phyloP scores from a whole-genome alignment of 139 green algal species.

The Haematococcus lacustris region DNA sequence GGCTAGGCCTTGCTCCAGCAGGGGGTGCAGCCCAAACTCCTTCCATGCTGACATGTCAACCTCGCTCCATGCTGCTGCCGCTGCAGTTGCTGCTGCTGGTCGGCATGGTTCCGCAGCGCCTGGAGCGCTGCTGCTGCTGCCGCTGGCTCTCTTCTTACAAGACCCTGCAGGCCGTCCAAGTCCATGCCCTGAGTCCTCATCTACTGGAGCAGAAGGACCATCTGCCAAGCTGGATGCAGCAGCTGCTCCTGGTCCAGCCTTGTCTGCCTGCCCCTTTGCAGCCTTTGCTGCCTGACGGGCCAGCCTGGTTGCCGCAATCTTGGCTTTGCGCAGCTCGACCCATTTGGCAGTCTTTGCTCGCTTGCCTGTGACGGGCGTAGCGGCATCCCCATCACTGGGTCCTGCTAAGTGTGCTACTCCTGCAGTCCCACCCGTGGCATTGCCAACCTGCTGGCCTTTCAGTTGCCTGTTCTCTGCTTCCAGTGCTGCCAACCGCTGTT shows the following conservation, averaged over 20 bases:
- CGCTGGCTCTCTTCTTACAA: not conserved
- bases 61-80: not conserved
- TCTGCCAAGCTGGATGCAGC: constrained; percentile 5
- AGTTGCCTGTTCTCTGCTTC: constrained; percentile 30
- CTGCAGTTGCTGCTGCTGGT: constrained; percentile 1
- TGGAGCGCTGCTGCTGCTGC: constrained; percentile 8
- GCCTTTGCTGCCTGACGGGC: not conserved
- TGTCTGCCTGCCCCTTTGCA: not conserved
- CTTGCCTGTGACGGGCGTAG: too few species aligned
- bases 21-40: constrained; percentile 29
- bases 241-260: constrained; percentile 15
- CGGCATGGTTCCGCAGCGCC: not conserved
- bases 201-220: not conserved
- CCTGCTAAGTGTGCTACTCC: not conserved
- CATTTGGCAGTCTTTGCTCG: too few species aligned
- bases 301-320: not conserved
- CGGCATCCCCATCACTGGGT: too few species aligned
- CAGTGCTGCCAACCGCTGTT: constrained; percentile 19
- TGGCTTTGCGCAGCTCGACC: not conserved
- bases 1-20: constrained; percentile 30
- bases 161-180: not conserved
- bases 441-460: constrained; percentile 14
- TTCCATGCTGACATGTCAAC: constrained; percentile 42
- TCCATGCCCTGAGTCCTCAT: not conserved
- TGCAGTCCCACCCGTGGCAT: too few species aligned